Conservation (phyloP, 148 eudicot species). For the Diospyros kaki region DNA sequence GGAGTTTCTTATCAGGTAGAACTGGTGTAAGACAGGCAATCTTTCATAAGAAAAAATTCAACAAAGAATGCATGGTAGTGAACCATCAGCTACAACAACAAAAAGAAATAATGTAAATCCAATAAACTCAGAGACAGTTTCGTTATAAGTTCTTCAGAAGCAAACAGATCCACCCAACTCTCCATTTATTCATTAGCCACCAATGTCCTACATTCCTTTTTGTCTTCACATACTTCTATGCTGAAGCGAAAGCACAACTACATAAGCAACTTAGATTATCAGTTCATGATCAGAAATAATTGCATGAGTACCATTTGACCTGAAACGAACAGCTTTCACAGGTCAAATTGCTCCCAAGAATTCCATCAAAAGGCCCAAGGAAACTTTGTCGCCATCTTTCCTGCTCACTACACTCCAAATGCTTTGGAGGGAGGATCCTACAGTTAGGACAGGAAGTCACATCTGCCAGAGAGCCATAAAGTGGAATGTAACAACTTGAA, state of each 20-base stretch:
- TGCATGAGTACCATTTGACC: constrained; percentile 54
- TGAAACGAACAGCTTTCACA: constrained; percentile 87
- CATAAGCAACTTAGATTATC: background rate
- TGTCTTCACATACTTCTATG: background rate
- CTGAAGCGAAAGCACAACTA: background rate
- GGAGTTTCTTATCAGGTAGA: background rate
- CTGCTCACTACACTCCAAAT: constrained; percentile 31
- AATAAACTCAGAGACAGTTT: background rate
- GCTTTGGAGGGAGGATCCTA: constrained; percentile 36
- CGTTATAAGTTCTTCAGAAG: background rate
- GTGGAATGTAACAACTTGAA: constrained; percentile 48
- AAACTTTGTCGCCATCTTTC: constrained; percentile 64
- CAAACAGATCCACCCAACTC: constrained; percentile 2
- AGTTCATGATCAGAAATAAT: background rate
- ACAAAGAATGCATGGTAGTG: background rate
- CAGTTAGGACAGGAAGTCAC: constrained; percentile 35
- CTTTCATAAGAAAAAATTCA: background rate
- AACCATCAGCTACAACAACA: background rate
- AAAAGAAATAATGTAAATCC: background rate
- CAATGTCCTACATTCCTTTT: background rate
- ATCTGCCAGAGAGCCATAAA: constrained; percentile 55
- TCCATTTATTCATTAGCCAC: background rate
- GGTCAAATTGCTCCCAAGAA: constrained; percentile 61
- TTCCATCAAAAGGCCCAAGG: constrained; percentile 90
- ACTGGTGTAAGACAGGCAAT: background rate